Conservation (phyloP, 1,284 basidiomycete species). For the Cryptococcus sp. region DNA sequence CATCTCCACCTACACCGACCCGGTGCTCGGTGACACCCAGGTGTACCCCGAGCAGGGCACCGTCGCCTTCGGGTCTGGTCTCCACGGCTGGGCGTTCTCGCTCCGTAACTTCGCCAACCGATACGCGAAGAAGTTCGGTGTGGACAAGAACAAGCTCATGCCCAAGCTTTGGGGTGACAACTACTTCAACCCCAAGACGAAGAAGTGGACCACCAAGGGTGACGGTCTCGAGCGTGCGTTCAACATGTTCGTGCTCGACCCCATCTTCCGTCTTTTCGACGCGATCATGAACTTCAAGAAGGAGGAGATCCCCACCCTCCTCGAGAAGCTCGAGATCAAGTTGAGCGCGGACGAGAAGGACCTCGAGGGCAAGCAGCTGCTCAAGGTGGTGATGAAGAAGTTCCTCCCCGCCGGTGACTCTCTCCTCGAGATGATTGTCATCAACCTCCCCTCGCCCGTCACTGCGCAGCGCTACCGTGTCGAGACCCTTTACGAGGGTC, state of each 20-base stretch:
- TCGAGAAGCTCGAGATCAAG: slow-evolving; percentile 96
- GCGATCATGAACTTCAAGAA: slow-evolving; percentile 99
- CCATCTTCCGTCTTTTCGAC: slow-evolving; percentile 98
- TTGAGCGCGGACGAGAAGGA: slow-evolving; percentile 88
- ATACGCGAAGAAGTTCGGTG: slow-evolving; percentile 99
- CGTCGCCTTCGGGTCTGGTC: slow-evolving; percentile 97
- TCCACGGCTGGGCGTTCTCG: slow-evolving; percentile 99
- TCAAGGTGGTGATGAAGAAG: slow-evolving; percentile 99
- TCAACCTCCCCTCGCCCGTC: slow-evolving; percentile 94
- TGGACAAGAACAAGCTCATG: slow-evolving; percentile 99
- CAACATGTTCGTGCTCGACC: slow-evolving; percentile 96
- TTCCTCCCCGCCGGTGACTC: slow-evolving; percentile 99
- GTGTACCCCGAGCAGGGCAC: slow-evolving; percentile 99
- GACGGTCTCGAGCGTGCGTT: slow-evolving; percentile 92
- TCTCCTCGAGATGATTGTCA: slow-evolving; percentile 99
- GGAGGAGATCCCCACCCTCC: slow-evolving; percentile 77
- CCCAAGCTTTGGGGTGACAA: slow-evolving; percentile 98
- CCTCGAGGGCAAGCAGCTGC: slow-evolving; percentile 91
- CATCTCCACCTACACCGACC: slow-evolving; percentile 96
- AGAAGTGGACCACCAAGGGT: slow-evolving; percentile 90
- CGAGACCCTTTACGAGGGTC: slow-evolving; percentile 99
- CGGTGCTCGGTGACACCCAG: slow-evolving; percentile 93
- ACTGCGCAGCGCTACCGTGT: slow-evolving; percentile 99
- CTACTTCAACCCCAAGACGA: slow-evolving; percentile 97
- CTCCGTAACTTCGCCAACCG: slow-evolving; percentile 94